Percentiles rank a stretch among this genome's conserved stretches.
phyloP scores from a whole-genome alignment of 2,329 filamentous ascomycete species.

The Thermothelomyces thermophilus region DNA sequence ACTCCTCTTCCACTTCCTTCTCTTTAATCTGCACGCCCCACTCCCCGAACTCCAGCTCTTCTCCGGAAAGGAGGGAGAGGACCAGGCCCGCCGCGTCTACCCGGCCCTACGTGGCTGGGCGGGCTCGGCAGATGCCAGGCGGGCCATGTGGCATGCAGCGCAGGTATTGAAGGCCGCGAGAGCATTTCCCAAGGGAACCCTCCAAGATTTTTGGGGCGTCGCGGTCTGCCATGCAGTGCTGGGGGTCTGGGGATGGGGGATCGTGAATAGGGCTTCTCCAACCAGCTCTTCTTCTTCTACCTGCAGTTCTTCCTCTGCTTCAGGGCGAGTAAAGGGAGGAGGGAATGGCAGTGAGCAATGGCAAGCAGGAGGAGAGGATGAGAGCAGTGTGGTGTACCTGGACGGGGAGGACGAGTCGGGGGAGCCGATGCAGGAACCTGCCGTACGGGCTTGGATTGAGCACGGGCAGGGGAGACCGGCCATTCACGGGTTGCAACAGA shows the following conservation, averaged over 20 bases:
- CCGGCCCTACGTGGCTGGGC: slow-evolving; percentile 54
- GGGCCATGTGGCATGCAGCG: slow-evolving; percentile 61
- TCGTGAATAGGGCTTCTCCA: slow-evolving; percentile 42
- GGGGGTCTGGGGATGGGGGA: slow-evolving; percentile 63
- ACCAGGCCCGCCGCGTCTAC: slow-evolving; percentile 55
- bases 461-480: slow-evolving; percentile 49
- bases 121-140: slow-evolving; percentile 47
- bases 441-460: slow-evolving; percentile 50
- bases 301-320: slow-evolving; percentile 19
- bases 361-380: too few species aligned
- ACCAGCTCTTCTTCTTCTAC: too few species aligned
- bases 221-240: slow-evolving; percentile 63
- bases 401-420: slow-evolving; percentile 45
- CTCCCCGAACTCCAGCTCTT: slow-evolving; percentile 62
- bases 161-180: slow-evolving; percentile 58
- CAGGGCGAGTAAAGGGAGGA: slow-evolving; percentile 7
- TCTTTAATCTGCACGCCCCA: slow-evolving; percentile 59
- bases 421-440: slow-evolving; percentile 35
- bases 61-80: slow-evolving; percentile 59
- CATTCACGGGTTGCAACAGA: slow-evolving; percentile 34
- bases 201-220: slow-evolving; percentile 62
- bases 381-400: slow-evolving; percentile 48
- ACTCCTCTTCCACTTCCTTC: slow-evolving; percentile 46
- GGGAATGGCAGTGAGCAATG: background rate
- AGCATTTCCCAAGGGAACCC: slow-evolving; percentile 43